These are phyloP conservation scores for Kuraishia borneana DNA, from an alignment of 805 yeast species.

Conservation along the genomic window DNA sequence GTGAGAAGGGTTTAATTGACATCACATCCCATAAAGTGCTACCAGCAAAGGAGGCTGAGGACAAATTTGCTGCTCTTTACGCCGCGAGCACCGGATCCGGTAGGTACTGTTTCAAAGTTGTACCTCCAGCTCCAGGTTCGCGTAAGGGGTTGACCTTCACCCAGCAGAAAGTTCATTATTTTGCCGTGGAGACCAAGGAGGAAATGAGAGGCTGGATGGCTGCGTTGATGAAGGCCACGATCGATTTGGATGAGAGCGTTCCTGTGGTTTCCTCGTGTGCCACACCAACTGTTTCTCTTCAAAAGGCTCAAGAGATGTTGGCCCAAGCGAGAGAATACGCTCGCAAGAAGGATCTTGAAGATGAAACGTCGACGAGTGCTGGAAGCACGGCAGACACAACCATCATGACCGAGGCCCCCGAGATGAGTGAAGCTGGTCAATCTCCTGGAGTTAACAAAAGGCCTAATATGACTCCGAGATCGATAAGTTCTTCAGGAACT, in stretches of 20 bases:
- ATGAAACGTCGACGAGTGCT: constrained; percentile 1
- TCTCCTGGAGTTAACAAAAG: too few relatives aligned
- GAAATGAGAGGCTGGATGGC: constrained; percentile 96
- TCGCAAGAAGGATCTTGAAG: constrained; percentile 37
- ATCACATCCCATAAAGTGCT: constrained; percentile 89
- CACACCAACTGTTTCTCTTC: constrained; percentile 88
- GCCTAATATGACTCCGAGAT: constrained; percentile 3
- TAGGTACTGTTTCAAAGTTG: constrained; percentile 80
- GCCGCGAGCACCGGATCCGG: constrained; percentile 94
- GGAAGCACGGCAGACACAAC: constrained; percentile 2
- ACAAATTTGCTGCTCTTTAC: constrained; percentile 66
- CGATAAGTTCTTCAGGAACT: background rate
- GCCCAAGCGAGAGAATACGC: constrained; percentile 76
- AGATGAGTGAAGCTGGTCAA: background rate
- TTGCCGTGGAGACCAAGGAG: constrained; percentile 85
- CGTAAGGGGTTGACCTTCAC: constrained; percentile 92
- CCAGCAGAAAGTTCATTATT: constrained; percentile 90
- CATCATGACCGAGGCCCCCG: constrained; percentile 1
- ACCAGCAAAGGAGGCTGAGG: constrained; percentile 70
- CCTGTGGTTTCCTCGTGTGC: constrained; percentile 90
- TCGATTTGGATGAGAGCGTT: constrained; percentile 85
- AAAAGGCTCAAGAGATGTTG: constrained; percentile 77
- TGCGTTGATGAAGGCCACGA: constrained; percentile 89
- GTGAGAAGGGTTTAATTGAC: constrained; percentile 89
- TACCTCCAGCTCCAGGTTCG: constrained; percentile 98